Evolutionary conservation across 2,329 filamentous ascomycete species (phyloP).

Genomic region (Pseudopyricularia javanii): DNA sequence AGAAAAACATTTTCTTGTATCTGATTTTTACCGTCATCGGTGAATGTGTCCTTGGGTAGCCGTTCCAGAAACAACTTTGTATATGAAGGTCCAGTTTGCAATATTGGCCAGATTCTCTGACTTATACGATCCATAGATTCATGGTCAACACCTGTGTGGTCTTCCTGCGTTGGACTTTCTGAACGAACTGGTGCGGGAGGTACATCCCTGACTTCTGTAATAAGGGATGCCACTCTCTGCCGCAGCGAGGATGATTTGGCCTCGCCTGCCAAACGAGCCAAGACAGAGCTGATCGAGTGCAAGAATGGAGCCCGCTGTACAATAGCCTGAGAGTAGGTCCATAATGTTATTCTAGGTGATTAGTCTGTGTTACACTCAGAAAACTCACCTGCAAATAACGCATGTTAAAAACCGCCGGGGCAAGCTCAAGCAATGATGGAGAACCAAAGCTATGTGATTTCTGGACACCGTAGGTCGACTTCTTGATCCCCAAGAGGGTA

Average conservation of each 20-base stretch:
- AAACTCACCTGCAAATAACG: conserved; percentile 7
- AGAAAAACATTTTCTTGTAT: too few species aligned
- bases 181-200: neutral
- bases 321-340: neutral
- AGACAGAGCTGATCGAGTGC: conserved; percentile 3
- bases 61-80: neutral
- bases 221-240: conserved; percentile 3
- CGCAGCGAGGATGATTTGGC: conserved; percentile 7
- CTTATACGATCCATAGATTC: neutral
- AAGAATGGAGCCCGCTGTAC: neutral
- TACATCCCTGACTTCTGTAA: too few species aligned
- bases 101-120: neutral
- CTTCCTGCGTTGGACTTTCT: neutral
- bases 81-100: neutral
- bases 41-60: neutral
- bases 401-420: conserved; percentile 10
- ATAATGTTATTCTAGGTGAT: neutral
- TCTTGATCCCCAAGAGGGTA: conserved; percentile 4
- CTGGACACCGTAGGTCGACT: neutral
- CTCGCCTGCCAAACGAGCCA: conserved; percentile 4
- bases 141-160: too few species aligned
- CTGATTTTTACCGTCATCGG: neutral
- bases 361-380: neutral
- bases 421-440: conserved; percentile 6
- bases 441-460: neutral